Evolutionary conservation across 2,329 filamentous ascomycete genomes (phyloP).

Genomic region (Cercospora sesami): DNA sequence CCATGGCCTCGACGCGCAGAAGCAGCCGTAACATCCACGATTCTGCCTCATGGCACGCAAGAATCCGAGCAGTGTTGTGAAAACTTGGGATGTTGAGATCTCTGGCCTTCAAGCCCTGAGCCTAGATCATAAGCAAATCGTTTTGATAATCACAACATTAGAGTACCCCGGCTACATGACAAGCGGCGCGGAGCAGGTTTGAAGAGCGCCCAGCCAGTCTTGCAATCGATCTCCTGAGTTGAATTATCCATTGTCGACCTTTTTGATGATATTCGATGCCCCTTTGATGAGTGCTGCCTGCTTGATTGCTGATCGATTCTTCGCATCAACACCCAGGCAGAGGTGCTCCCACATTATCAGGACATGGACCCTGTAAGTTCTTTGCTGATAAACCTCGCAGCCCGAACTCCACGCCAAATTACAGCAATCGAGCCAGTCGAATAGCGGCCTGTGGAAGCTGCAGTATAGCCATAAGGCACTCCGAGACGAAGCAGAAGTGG

Average conservation of each 20-base stretch:
- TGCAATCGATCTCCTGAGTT: background rate
- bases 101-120: background rate
- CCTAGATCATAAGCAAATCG: background rate
- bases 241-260: background rate
- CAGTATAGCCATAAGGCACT: background rate
- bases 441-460: background rate
- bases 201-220: background rate
- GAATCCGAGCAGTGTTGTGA: background rate
- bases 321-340: background rate
- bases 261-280: background rate
- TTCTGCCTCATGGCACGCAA: background rate
- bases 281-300: background rate
- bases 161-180: too few relatives aligned
- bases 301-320: background rate
- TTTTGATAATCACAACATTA: background rate
- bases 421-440: background rate
- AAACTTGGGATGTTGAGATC: background rate
- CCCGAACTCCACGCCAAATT: background rate
- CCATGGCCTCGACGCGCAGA: background rate
- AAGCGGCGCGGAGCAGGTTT: background rate
- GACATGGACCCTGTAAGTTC: background rate
- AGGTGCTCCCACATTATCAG: background rate
- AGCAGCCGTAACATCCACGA: background rate
- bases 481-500: background rate
- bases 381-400: background rate